Evolutionary conservation across 1,139 yeast genomes (phyloP), one percentile per base, ranked within the genome.

Genomic region (Lodderomyces oxycetoniae): DNA sequence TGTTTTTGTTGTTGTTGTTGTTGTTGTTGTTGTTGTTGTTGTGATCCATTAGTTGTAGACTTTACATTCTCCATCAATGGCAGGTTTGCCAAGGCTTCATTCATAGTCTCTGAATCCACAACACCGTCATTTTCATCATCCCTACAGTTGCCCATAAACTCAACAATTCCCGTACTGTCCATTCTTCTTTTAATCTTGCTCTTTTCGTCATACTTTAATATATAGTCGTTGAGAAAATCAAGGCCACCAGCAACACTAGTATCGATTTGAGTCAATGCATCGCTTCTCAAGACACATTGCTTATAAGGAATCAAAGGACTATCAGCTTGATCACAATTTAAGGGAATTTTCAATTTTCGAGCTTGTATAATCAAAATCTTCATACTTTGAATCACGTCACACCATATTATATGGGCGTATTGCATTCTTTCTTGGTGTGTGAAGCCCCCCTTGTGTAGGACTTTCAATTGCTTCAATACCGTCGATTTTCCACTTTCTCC

Each of bases 401-500:
- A 84, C 96, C 96, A 91, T 17, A 93, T 85, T n/a, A 91, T 86
- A 45, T 87, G 89, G 7, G 86, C 61, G 54, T 88, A 93, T 52
- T 86, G 93, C 31, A 68, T 56, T 35, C 95, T 66, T 55, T 93
- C 98, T 45, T 78, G 84, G 29, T 74, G 74, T 2, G 82, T 70
- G 59, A 89, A 91, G 4, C 96, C 95, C 19, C 86, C 82, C 43
- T 87, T 85, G 56, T 91, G 97, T 34, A 88, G 58, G 21, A 91
- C 64, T 48, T 84, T 77, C 77, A 91, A 75, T 55, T 93, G 98
- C 56, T 91, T 93, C 42, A 91, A 63, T n/a, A 91, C 95, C 0
- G 99, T 91, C 3, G 95, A 85, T 55, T 91, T 91, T 5, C 99
- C 98, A 36, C 91, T 79, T 58, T 91, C 99, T 5, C 98, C 98